phyloP scores from a whole-genome alignment of 202 grass and related monocot genomes.

The Brachypodium distachyon region DNA sequence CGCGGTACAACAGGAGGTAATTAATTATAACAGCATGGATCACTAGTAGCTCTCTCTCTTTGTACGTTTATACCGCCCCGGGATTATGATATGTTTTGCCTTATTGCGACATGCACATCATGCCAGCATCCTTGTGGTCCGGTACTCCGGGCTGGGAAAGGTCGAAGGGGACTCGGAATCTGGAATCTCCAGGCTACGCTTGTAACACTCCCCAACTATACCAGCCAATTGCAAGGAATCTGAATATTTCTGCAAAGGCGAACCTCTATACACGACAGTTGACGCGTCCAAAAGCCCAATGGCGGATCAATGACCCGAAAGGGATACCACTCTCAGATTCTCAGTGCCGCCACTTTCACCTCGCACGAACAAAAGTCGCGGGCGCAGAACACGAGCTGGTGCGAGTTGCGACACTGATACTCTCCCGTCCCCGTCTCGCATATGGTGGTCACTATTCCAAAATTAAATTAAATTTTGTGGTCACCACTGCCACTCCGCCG shows the following conservation, averaged over 20 bases:
- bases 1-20: no score
- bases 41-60: neutral
- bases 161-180: neutral
- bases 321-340: slow-evolving; percentile 2
- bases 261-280: slow-evolving; percentile 5
- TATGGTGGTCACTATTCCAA: no score
- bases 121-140: slow-evolving; percentile 22
- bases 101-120: slow-evolving; percentile 22
- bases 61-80: no score
- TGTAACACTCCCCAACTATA: slow-evolving; percentile 28
- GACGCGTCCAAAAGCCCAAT: slow-evolving; percentile 33
- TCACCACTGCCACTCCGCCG: slow-evolving; percentile 3
- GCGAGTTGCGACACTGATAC: no score
- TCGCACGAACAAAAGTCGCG: slow-evolving; percentile 26
- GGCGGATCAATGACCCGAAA: slow-evolving; percentile 12
- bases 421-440: no score
- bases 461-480: neutral
- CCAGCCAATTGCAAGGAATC: slow-evolving; percentile 46
- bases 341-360: slow-evolving; percentile 15
- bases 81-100: neutral
- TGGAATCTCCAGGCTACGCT: slow-evolving; percentile 35
- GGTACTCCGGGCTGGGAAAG: slow-evolving; percentile 6
- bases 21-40: neutral
- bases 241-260: slow-evolving; percentile 24
- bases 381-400: neutral